Evolutionary conservation across 768 basidiomycete species (phyloP).

Genomic region (Termitomyces sp.): DNA sequence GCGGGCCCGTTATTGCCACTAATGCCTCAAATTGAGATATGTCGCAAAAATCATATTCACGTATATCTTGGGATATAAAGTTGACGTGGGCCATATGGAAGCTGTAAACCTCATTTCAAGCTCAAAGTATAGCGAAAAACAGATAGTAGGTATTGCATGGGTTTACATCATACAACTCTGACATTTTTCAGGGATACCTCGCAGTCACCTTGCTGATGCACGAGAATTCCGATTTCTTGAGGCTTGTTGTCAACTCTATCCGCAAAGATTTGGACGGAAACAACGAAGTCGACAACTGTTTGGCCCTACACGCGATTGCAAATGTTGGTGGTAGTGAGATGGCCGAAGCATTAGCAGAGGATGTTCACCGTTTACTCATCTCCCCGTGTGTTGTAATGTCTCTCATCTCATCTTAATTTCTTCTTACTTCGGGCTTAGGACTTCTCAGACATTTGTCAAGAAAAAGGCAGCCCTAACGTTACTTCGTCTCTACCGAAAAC

Average conservation of each 20-base stretch:
- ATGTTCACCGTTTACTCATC: constrained; percentile 91
- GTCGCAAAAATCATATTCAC: constrained; percentile 99
- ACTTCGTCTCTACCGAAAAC: constrained; percentile 90
- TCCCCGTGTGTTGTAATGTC: constrained; percentile 62
- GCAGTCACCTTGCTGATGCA: constrained; percentile 97
- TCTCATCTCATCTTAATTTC: neutral
- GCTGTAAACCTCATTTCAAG: constrained; percentile 97
- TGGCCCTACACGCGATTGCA: constrained; percentile 96
- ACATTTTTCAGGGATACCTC: constrained; percentile 76
- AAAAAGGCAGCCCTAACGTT: constrained; percentile 97
- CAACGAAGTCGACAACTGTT: constrained; percentile 91
- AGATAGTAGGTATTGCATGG: constrained; percentile 67
- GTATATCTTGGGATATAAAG: constrained; percentile 98
- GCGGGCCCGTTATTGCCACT: neutral
- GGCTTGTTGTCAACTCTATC: constrained; percentile 96
- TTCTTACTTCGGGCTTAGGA: constrained; percentile 43
- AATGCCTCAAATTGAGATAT: constrained; percentile 52
- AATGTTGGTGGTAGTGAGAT: constrained; percentile 98
- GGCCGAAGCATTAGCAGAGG: constrained; percentile 91
- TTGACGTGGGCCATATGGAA: constrained; percentile 99
- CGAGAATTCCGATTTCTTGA: constrained; percentile 95
- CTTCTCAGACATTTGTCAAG: constrained; percentile 92
- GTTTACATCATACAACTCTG: constrained; percentile 8
- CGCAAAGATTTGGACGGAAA: constrained; percentile 94
- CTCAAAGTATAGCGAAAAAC: constrained; percentile 95